A percentile compares a stretch with the other conserved stretches of the same genome.
These are phyloP conservation scores for Paxillus rubicundulus DNA, from an alignment of 768 basidiomycete genomes.

Conservation along the genomic window DNA sequence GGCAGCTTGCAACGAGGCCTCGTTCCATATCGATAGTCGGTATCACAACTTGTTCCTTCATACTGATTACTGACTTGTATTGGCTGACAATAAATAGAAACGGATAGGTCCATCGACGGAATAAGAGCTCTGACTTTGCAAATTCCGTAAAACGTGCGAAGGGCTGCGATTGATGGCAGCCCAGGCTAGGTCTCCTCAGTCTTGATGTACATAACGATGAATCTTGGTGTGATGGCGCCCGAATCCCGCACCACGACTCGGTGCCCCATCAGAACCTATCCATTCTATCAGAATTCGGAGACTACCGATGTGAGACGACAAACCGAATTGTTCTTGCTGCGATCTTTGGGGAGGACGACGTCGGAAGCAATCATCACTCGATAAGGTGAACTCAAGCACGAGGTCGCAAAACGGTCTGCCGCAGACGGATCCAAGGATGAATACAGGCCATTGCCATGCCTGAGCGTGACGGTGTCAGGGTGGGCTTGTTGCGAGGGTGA, in stretches of 20 bases:
- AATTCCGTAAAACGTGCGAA: slow-evolving; percentile 14
- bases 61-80: slow-evolving; percentile 15
- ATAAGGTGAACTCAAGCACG: slow-evolving; percentile 64
- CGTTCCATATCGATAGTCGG: slow-evolving; percentile 18
- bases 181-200: slow-evolving; percentile 21
- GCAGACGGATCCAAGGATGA: slow-evolving; percentile 57
- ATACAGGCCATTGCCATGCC: slow-evolving; percentile 63
- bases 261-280: slow-evolving; percentile 45
- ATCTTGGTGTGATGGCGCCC: slow-evolving; percentile 58
- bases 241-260: slow-evolving; percentile 51
- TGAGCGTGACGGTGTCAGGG: slow-evolving; percentile 18
- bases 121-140: slow-evolving; percentile 22
- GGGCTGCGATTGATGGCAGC: slow-evolving; percentile 10
- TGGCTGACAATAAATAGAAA: slow-evolving; percentile 22
- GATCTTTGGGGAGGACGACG: slow-evolving; percentile 38
- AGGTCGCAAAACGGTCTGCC: slow-evolving; percentile 62
- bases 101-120: slow-evolving; percentile 10
- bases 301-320: slow-evolving; percentile 17
- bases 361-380: slow-evolving; percentile 65
- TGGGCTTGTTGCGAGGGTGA: slow-evolving; percentile 4
- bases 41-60: slow-evolving; percentile 22
- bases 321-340: slow-evolving; percentile 25
- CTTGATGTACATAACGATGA: slow-evolving; percentile 56
- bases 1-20: slow-evolving; percentile 28
- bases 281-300: slow-evolving; percentile 27